Percentiles rank a stretch among this genome's conserved stretches.
These are phyloP conservation scores for Carpinus fangiana DNA, from an alignment of 306 rosid species.

Conservation along the genomic window DNA sequence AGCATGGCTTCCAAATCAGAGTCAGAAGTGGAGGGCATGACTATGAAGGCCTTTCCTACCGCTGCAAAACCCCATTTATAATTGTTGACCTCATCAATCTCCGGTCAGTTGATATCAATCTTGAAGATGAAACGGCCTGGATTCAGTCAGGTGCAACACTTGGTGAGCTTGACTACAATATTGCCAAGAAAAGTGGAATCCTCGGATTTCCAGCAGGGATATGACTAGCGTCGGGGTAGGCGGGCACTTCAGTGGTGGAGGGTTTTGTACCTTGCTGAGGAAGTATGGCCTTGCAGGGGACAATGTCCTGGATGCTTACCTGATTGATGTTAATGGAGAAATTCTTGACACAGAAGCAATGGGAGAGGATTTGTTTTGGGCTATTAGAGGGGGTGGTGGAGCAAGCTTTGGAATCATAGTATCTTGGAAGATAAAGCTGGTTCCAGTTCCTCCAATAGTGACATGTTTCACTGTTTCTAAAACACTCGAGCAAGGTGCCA, in stretches of 20 bases:
- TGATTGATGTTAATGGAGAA: slow-evolving; percentile 41
- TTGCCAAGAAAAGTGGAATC: slow-evolving; percentile 40
- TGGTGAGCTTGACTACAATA: slow-evolving; percentile 59
- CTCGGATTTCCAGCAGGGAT: slow-evolving; percentile 63
- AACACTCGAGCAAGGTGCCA: slow-evolving; percentile 30
- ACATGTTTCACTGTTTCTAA: slow-evolving; percentile 34
- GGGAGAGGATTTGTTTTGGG: slow-evolving; percentile 67
- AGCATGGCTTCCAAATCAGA: slow-evolving; percentile 43
- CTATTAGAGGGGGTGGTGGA: slow-evolving; percentile 64
- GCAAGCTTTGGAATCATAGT: slow-evolving; percentile 55
- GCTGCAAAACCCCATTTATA: slow-evolving; percentile 46
- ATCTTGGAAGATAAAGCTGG: slow-evolving; percentile 49
- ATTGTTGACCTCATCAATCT: slow-evolving; percentile 47
- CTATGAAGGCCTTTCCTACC: slow-evolving; percentile 61
- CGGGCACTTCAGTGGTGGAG: slow-evolving; percentile 62
- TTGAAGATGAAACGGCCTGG: slow-evolving; percentile 57
- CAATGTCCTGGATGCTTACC: slow-evolving; percentile 45
- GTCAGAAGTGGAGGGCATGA: slow-evolving; percentile 68
- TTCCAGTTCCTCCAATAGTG: slow-evolving; percentile 36
- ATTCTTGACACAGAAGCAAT: slow-evolving; percentile 37
- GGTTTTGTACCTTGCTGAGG: slow-evolving; percentile 45
- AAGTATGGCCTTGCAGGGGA: slow-evolving; percentile 54
- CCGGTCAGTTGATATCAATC: slow-evolving; percentile 34
- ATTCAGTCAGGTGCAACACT: slow-evolving; percentile 61
- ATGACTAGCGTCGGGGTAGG: slow-evolving; percentile 56